A percentile compares a stretch with the other conserved stretches of the same genome.
These are phyloP conservation scores for Eucalyptus marginata DNA, from an alignment of 345 rosid species.

Conservation along the genomic window DNA sequence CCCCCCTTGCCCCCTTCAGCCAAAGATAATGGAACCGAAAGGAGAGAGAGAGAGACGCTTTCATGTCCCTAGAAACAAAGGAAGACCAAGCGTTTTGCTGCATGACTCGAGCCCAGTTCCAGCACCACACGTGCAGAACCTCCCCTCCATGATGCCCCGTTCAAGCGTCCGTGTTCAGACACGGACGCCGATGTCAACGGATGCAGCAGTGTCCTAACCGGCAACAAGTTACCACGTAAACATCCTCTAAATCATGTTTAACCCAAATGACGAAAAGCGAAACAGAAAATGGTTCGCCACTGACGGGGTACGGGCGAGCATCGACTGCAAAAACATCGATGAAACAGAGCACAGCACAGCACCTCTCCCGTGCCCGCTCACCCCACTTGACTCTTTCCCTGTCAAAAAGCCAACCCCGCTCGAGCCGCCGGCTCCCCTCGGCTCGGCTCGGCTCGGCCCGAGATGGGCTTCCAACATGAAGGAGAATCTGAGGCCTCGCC, in stretches of 20 bases:
- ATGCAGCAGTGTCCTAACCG: not conserved
- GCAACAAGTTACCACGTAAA: not conserved
- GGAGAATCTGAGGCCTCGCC: not conserved
- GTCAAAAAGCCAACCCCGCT: not conserved
- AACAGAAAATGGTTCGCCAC: not conserved
- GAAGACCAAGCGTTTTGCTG: not conserved
- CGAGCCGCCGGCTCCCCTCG: not conserved
- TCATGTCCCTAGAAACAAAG: not conserved
- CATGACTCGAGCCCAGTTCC: not conserved
- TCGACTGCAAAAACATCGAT: not conserved
- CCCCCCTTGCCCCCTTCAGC: not conserved
- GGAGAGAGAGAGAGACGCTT: not conserved
- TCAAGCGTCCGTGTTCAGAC: not conserved
- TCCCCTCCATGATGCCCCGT: not conserved
- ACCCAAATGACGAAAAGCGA: not conserved
- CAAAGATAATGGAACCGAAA: not conserved
- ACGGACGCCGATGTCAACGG: not conserved
- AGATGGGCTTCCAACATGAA: not conserved
- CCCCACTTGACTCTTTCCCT: not conserved
- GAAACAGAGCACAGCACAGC: not conserved
- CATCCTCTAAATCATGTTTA: not conserved
- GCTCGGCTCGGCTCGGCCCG: not conserved
- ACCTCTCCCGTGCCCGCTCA: not conserved
- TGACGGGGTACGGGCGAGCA: not conserved
- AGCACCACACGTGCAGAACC: not conserved